Percentiles rank a stretch among this genome's conserved stretches.
Evolutionary conservation across 345 rosid species (phyloP).

Genomic region (Corchorus capsularis): DNA sequence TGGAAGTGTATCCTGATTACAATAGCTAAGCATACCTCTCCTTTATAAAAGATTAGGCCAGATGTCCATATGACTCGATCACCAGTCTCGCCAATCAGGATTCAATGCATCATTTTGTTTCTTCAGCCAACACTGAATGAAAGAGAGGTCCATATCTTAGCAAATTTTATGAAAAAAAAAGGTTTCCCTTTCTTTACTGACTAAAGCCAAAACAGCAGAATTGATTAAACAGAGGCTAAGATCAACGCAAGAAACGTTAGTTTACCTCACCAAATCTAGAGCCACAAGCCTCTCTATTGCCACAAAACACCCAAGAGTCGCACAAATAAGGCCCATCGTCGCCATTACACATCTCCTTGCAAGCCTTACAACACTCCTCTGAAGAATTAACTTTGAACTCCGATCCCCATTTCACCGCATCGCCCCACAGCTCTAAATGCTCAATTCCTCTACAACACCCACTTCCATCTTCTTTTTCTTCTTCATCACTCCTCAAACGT

Average conservation of each 20-base stretch:
- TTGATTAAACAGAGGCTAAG: not conserved
- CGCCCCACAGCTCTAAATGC: slow-evolving; percentile 54
- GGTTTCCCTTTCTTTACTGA: too few relatives aligned
- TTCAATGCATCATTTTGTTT: slow-evolving; percentile 76
- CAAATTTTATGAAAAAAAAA: not conserved
- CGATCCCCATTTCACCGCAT: slow-evolving; percentile 51
- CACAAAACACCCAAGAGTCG: slow-evolving; percentile 55
- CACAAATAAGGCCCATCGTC: slow-evolving; percentile 40
- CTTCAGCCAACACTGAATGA: slow-evolving; percentile 93
- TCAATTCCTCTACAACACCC: slow-evolving; percentile 44
- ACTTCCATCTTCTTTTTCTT: slow-evolving; percentile 13
- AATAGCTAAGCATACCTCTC: slow-evolving; percentile 61
- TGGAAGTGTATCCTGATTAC: not conserved
- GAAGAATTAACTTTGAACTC: slow-evolving; percentile 42
- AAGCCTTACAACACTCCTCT: slow-evolving; percentile 44
- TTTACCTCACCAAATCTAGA: slow-evolving; percentile 49
- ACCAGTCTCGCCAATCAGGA: slow-evolving; percentile 71
- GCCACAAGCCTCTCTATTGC: slow-evolving; percentile 37
- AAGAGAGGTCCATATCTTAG: slow-evolving; percentile 2
- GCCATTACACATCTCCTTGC: slow-evolving; percentile 39
- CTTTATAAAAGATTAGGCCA: slow-evolving; percentile 86
- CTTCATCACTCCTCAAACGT: not conserved
- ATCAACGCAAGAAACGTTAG: not conserved
- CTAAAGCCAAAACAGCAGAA: not conserved
- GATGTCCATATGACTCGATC: slow-evolving; percentile 81